phyloP scores from a whole-genome alignment of 371 early-diverging fungal species.

The Actinomucor elegans region DNA sequence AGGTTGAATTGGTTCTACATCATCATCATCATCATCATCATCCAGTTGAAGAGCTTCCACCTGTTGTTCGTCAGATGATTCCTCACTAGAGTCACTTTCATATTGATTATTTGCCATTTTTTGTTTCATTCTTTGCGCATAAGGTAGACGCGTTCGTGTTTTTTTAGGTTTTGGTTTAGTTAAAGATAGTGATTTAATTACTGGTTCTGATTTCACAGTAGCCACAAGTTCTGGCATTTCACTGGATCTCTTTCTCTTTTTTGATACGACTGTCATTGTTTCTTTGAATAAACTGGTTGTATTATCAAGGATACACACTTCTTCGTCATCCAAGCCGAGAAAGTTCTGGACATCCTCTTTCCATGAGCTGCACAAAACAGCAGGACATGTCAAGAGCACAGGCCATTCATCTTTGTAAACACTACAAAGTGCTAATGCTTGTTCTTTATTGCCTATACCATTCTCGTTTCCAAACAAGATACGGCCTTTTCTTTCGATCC shows the following conservation, averaged over 20 bases:
- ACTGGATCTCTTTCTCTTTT: not conserved
- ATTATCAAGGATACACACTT: slow-evolving; percentile 32
- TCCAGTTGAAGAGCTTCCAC: not conserved
- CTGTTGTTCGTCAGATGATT: not conserved
- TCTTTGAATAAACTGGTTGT: not conserved
- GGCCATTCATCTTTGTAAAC: slow-evolving; percentile 60
- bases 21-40: not conserved
- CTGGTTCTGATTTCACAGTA: no score
- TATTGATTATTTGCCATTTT: not conserved
- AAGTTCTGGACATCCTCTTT: slow-evolving; percentile 47
- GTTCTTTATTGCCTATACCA: slow-evolving; percentile 95
- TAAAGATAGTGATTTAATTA: no score
- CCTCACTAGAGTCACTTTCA: not conserved
- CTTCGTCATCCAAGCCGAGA: slow-evolving; percentile 32
- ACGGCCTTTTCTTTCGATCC: slow-evolving; percentile 45
- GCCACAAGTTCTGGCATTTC: no score
- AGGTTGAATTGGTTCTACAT: not conserved
- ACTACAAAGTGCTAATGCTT: slow-evolving; percentile 70
- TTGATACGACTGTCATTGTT: not conserved
- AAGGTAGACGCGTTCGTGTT: not conserved
- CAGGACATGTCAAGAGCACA: slow-evolving; percentile 62
- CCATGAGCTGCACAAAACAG: slow-evolving; percentile 59
- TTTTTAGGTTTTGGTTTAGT: not conserved
- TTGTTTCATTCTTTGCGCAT: not conserved
- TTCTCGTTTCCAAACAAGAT: slow-evolving; percentile 95